Evolutionary conservation across 768 basidiomycete species (phyloP).

Genomic region (Tulasnella sp.): DNA sequence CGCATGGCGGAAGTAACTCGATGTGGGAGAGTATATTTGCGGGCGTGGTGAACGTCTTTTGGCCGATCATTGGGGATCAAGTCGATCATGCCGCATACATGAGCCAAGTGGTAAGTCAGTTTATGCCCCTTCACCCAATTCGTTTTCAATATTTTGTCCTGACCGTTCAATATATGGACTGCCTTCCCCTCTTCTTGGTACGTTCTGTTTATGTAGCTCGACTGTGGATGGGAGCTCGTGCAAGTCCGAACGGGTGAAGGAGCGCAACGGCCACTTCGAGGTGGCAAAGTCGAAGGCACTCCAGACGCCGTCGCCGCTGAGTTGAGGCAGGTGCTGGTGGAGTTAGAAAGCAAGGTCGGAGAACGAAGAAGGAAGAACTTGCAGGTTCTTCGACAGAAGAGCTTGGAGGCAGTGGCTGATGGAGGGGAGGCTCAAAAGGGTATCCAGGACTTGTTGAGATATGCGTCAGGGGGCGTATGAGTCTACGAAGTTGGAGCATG

Average conservation of each 20-base stretch:
- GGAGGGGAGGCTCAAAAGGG: background rate
- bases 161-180: no score
- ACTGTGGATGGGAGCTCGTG: background rate
- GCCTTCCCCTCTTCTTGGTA: background rate
- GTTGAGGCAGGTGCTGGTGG: background rate
- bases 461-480: no score
- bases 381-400: background rate
- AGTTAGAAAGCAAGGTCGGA: background rate
- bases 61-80: slow-evolving; percentile 1
- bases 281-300: background rate
- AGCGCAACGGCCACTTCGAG: background rate
- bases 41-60: background rate
- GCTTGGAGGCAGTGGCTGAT: background rate
- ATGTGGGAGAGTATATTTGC: slow-evolving; percentile 1
- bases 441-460: background rate
- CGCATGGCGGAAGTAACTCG: background rate
- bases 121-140: background rate
- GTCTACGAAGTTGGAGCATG: no score
- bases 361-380: slow-evolving; percentile 1
- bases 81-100: slow-evolving; percentile 1
- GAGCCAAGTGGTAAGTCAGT: background rate
- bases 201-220: background rate
- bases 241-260: slow-evolving; percentile 1
- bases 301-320: background rate
- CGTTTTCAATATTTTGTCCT: no score